Evolutionary conservation across 2,329 filamentous ascomycete species (phyloP).

Genomic region (Aspergillus brunneoviolaceus): DNA sequence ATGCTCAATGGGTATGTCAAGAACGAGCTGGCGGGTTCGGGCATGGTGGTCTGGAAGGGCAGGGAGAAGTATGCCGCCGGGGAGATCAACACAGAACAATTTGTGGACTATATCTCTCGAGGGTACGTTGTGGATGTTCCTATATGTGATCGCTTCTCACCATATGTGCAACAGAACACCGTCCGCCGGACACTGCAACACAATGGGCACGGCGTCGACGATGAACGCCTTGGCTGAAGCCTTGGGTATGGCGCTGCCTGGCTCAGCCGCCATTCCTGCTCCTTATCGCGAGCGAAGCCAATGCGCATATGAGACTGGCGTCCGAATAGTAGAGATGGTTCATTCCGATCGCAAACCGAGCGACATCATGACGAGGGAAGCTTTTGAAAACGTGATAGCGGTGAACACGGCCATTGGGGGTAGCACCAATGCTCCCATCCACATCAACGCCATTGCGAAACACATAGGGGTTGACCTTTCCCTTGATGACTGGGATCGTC

Average conservation of each 20-base stretch:
- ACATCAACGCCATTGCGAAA: slow-evolving; percentile 55
- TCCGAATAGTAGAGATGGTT: slow-evolving; percentile 54
- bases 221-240: slow-evolving; percentile 56
- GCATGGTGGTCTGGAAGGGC: slow-evolving; percentile 51
- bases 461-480: slow-evolving; percentile 53
- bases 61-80: slow-evolving; percentile 51
- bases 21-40: slow-evolving; percentile 45
- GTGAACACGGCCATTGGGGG: slow-evolving; percentile 57
- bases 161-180: slow-evolving; percentile 37
- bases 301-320: slow-evolving; percentile 51
- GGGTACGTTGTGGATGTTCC: slow-evolving; percentile 30
- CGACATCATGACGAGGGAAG: slow-evolving; percentile 56
- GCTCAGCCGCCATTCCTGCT: slow-evolving; percentile 53
- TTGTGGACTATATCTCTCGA: slow-evolving; percentile 48
- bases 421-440: slow-evolving; percentile 58
- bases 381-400: slow-evolving; percentile 58
- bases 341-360: slow-evolving; percentile 50
- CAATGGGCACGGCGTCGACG: slow-evolving; percentile 55
- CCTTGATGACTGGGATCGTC: slow-evolving; percentile 55
- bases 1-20: slow-evolving; percentile 53
- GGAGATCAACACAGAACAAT: slow-evolving; percentile 46
- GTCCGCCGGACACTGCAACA: slow-evolving; percentile 53
- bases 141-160: neutral
- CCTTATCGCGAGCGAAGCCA: slow-evolving; percentile 51
- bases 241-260: slow-evolving; percentile 54